Evolutionary conservation across 352 stramenopile genomes (phyloP), one percentile per base, ranked within the genome.

Genomic region (Globisporangium cylindrosporum): DNA sequence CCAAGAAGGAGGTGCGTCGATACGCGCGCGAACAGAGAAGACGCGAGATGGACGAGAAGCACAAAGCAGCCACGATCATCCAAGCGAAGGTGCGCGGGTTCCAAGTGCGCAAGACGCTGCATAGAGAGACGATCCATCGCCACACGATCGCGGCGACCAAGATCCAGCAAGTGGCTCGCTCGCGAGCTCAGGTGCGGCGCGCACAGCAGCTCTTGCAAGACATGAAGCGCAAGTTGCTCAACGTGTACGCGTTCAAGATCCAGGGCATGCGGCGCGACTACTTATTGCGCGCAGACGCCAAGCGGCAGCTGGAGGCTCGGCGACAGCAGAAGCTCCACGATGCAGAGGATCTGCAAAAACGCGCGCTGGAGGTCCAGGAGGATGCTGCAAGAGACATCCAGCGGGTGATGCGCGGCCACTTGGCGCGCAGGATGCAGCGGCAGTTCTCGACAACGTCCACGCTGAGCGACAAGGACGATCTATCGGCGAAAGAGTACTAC

Each of bases 111-210:
- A 36, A 12, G 36, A 29, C 25, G 5, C 25, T 88, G 3, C 54
- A 54, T 0, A 32, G 66, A 9, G 59, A 81, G 54, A 68, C 68
- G 8, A 55, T 74, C 9, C 57, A 43, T 20, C 71, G 66, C 0
- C 58, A 81, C 64, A 87, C 78, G 5, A 53, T 71, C 32, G 82
- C 82, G 0, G 82, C 79, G 3, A 58, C 71, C 9, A 71, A 59
- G 8, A 91, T 91, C 67, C 82, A 91, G 63, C 73, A 83, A 57
- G 68, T 64, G 12, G 79, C 72, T 63, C 79, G 81, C 36, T 72
- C 79, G 15, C 74, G 63, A 18, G 74, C 73, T 4, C 60, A 79
- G 51, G 70, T 89, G 24, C 74, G 73, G 20, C 69, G 64, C 14
- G 81, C 81, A 14, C 85, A 90, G 66, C 59, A 72, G 49, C 69